phyloP scores from a whole-genome alignment of 2,329 filamentous ascomycete genomes.

The Lithohypha guttulata region DNA sequence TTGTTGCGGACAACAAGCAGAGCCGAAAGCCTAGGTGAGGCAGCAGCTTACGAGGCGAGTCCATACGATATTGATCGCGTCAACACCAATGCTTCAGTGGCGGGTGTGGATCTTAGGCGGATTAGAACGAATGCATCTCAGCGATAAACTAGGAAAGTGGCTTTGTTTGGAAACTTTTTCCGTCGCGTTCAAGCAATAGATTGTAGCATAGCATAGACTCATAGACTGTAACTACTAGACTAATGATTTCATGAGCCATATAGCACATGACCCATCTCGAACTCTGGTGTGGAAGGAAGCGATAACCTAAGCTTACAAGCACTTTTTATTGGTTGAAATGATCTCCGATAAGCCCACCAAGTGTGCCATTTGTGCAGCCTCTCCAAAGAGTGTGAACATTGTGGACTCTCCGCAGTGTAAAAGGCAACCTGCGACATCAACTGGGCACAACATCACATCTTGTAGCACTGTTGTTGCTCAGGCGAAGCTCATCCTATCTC shows the following conservation, averaged over 20 bases:
- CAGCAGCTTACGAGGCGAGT: conserved; percentile 23
- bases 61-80: conserved; percentile 27
- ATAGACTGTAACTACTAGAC: conserved; percentile 1
- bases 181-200: conserved; percentile 5
- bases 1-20: conserved; percentile 13
- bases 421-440: no score
- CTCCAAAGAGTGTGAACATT: no score
- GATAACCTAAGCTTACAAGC: neutral
- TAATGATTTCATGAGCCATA: no score
- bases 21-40: conserved; percentile 15
- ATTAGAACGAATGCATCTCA: conserved; percentile 9
- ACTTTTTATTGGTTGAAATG: neutral
- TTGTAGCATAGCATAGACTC: neutral
- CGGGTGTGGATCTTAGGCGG: conserved; percentile 15
- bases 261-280: no score
- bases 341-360: no score
- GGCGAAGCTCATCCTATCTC: no score
- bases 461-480: no score
- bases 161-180: no score
- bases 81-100: conserved; percentile 24
- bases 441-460: no score
- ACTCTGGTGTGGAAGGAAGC: neutral
- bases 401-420: no score
- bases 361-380: no score
- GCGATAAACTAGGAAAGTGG: no score